phyloP scores from a whole-genome alignment of 2,329 filamentous ascomycete genomes.

The Scortechinia acanthostroma region DNA sequence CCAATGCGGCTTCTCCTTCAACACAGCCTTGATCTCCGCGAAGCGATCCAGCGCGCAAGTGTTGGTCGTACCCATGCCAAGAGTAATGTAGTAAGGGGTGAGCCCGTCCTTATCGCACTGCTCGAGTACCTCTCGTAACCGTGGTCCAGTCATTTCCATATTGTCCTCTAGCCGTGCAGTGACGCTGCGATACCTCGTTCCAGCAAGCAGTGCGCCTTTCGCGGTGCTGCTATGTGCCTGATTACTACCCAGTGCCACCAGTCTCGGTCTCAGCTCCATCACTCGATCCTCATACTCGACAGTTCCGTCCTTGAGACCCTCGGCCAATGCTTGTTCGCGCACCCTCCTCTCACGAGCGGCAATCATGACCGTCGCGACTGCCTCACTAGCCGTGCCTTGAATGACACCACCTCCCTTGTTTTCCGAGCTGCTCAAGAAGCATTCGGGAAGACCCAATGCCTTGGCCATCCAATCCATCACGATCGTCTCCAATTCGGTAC shows the following conservation, averaged over 20 bases:
- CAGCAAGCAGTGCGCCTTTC: slow-evolving; percentile 63
- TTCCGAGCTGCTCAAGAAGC: slow-evolving; percentile 49
- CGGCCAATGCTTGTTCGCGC: slow-evolving; percentile 11
- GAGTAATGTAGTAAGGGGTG: slow-evolving; percentile 61
- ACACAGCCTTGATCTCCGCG: slow-evolving; percentile 37
- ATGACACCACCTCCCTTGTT: slow-evolving; percentile 59
- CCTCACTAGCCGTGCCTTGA: slow-evolving; percentile 66
- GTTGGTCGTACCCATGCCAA: slow-evolving; percentile 60
- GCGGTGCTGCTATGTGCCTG: slow-evolving; percentile 62
- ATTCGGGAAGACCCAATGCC: slow-evolving; percentile 50
- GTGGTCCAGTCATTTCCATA: slow-evolving; percentile 47
- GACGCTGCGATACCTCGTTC: slow-evolving; percentile 54
- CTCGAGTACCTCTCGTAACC: slow-evolving; percentile 44
- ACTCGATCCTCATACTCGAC: slow-evolving; percentile 30
- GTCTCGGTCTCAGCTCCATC: slow-evolving; percentile 31
- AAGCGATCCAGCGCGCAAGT: slow-evolving; percentile 66
- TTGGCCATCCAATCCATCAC: slow-evolving; percentile 68
- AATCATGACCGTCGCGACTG: slow-evolving; percentile 61
- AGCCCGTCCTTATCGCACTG: slow-evolving; percentile 43
- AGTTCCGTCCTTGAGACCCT: slow-evolving; percentile 48
- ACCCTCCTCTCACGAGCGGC: slow-evolving; percentile 51
- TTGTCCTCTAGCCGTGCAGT: slow-evolving; percentile 38
- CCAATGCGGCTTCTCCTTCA: slow-evolving; percentile 8
- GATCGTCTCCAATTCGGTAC: slow-evolving; percentile 68
- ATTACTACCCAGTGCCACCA: slow-evolving; percentile 61